phyloP scores from a whole-genome alignment of 495 filamentous ascomycete species.

The Cercophora sp. region DNA sequence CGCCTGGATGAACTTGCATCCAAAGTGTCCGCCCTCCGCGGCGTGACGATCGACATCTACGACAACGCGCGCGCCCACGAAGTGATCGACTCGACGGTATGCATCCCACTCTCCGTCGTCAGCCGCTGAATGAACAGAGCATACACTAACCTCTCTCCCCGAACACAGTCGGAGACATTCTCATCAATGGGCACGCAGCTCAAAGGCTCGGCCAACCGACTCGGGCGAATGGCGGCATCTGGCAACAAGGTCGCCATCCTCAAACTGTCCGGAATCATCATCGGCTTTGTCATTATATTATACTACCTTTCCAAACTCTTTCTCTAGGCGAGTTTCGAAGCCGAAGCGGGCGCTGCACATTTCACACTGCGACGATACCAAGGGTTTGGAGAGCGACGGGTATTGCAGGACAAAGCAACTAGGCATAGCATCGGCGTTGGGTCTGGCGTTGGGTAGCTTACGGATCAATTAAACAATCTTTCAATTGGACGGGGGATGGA shows the following conservation, averaged over 20 bases:
- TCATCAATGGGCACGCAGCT: slow-evolving; percentile 59
- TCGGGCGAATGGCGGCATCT: slow-evolving; percentile 85
- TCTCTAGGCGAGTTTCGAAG: no score
- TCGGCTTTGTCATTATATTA: slow-evolving; percentile 66
- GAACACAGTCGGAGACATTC: slow-evolving; percentile 51
- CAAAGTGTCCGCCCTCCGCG: slow-evolving; percentile 87
- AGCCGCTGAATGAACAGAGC: background rate
- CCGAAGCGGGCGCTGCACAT: no score
- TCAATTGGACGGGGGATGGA: no score
- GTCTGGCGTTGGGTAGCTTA: background rate
- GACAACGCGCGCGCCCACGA: slow-evolving; percentile 85
- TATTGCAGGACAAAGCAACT: background rate
- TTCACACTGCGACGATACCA: background rate
- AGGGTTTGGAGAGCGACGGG: background rate
- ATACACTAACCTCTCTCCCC: background rate
- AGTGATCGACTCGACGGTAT: slow-evolving; percentile 79
- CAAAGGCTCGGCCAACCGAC: slow-evolving; percentile 78
- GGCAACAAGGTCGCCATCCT: slow-evolving; percentile 89
- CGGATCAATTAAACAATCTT: no score
- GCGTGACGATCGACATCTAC: slow-evolving; percentile 98
- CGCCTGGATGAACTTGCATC: slow-evolving; percentile 84
- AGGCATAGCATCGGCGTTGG: slow-evolving; percentile 22
- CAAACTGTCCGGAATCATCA: slow-evolving; percentile 80
- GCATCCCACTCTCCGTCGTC: slow-evolving; percentile 19
- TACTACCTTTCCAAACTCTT: slow-evolving; percentile 70